Percentiles rank a stretch among this genome's conserved stretches.
Evolutionary conservation across 305 asterid genomes (phyloP).

Genomic region (Petunia hybrid): DNA sequence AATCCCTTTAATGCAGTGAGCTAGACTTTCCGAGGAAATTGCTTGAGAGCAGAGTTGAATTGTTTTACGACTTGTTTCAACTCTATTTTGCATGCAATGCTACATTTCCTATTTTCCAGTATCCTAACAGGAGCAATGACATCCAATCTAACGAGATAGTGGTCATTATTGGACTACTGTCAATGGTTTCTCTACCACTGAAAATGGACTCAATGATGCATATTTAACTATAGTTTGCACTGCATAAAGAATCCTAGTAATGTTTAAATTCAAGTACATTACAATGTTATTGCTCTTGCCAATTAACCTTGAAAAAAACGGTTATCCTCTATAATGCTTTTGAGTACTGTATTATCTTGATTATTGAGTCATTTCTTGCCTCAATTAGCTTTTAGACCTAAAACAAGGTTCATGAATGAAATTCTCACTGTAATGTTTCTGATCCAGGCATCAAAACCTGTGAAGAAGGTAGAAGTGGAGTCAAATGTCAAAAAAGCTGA

Average conservation of each 20-base stretch:
- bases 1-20: conserved; percentile 27
- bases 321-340: neutral
- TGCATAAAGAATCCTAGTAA: no score
- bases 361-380: neutral
- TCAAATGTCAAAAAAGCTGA: conserved; percentile 56
- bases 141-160: neutral
- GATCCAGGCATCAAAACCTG: conserved; percentile 50
- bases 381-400: neutral
- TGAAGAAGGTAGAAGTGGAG: conserved; percentile 62
- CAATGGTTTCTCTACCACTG: neutral
- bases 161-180: neutral
- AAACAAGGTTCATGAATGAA: neutral
- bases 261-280: no score
- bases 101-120: neutral
- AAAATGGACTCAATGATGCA: neutral
- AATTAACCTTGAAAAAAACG: neutral
- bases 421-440: neutral
- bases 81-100: conserved; percentile 15
- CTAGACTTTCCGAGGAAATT: conserved; percentile 17
- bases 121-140: neutral
- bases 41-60: conserved; percentile 15
- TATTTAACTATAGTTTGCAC: no score
- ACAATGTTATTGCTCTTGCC: neutral
- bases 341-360: neutral
- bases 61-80: conserved; percentile 17